Conservation (phyloP, 371 early-diverging fungal genomes). For the Encephalitozoon cuniculi region DNA sequence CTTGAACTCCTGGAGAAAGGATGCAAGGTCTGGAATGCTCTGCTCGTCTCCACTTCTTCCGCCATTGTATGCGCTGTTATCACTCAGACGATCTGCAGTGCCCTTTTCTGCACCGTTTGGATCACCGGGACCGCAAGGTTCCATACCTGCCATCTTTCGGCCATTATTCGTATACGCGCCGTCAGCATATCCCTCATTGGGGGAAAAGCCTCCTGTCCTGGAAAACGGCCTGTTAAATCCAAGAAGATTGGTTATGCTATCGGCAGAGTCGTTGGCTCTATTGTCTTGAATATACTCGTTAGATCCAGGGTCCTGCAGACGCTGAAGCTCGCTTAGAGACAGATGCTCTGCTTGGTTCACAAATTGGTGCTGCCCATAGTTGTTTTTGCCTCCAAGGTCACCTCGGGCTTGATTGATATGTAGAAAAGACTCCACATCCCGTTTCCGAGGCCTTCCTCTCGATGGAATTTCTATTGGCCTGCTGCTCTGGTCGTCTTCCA, state of each 20-base stretch:
- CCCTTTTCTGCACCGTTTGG: background rate
- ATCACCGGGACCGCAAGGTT: background rate
- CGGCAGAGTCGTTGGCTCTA: background rate
- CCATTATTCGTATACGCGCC: background rate
- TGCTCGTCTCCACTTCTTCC: background rate
- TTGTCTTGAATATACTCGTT: background rate
- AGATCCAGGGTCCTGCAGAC: background rate
- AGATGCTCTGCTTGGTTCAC: background rate
- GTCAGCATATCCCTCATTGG: background rate
- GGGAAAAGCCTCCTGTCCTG: background rate
- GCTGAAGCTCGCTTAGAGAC: background rate
- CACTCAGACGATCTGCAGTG: too few relatives aligned
- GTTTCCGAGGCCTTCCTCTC: constrained; percentile 33
- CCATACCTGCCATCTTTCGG: background rate
- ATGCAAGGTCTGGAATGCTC: background rate
- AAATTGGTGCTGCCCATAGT: background rate
- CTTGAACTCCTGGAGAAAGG: background rate
- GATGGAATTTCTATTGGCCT: constrained; percentile 41
- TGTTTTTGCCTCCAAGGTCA: background rate
- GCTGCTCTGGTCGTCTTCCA: constrained; percentile 18
- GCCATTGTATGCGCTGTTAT: background rate
- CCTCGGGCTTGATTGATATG: background rate
- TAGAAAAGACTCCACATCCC: background rate
- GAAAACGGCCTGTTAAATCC: background rate
- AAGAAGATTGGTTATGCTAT: background rate